phyloP scores from a whole-genome alignment of 805 yeast species.

The Cyberlindnera maclurae region DNA sequence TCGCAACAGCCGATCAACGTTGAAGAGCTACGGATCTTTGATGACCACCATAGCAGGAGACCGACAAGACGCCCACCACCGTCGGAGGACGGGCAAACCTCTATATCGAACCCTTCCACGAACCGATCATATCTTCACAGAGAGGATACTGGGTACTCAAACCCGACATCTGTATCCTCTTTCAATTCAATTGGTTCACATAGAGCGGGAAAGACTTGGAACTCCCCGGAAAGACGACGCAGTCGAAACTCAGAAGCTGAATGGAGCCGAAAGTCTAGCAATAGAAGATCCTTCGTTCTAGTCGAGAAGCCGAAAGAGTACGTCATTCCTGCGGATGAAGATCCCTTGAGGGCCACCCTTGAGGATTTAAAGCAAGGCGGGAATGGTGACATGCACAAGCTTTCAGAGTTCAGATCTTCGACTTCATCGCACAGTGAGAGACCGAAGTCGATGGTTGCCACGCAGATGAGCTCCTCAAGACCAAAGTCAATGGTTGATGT shows the following conservation, averaged over 20 bases:
- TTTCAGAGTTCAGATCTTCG: constrained; percentile 26
- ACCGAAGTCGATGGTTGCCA: constrained; percentile 2
- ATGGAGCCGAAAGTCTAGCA: constrained; percentile 11
- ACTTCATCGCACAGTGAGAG: constrained; percentile 8
- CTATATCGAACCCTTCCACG: constrained; percentile 22
- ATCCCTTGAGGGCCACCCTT: constrained; percentile 49
- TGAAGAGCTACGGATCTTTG: background rate
- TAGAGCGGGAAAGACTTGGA: constrained; percentile 23
- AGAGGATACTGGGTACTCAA: constrained; percentile 21
- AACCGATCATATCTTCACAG: constrained; percentile 13
- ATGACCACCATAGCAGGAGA: background rate
- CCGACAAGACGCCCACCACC: constrained; percentile 24
- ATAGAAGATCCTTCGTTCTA: constrained; percentile 21
- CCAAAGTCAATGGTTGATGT: constrained; percentile 23
- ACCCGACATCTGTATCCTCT: constrained; percentile 24
- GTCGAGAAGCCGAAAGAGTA: constrained; percentile 7
- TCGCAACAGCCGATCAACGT: constrained; percentile 1
- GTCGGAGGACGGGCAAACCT: constrained; percentile 25
- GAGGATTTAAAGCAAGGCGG: constrained; percentile 37
- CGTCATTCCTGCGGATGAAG: constrained; percentile 22
- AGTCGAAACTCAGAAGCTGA: constrained; percentile 19
- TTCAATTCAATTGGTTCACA: constrained; percentile 21
- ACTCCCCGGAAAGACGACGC: constrained; percentile 25
- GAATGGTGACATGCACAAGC: constrained; percentile 34
- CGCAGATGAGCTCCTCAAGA: constrained; percentile 17